Evolutionary conservation across 1,284 basidiomycete genomes (phyloP).

Genomic region (Ganoderma sinense): DNA sequence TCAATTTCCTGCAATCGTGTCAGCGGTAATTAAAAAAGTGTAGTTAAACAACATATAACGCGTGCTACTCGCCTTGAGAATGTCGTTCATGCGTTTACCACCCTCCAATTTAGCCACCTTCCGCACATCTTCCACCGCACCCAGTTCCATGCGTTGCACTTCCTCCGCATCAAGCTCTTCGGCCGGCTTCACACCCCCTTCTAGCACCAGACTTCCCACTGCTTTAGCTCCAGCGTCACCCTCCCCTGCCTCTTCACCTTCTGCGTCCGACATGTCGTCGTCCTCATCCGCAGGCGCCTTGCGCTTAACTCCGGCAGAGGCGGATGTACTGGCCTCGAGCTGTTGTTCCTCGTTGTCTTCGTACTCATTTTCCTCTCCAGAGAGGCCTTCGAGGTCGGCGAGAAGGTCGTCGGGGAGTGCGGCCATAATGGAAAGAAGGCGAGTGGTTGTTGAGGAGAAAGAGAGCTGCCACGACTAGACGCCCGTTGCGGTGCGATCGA

Average conservation of each 20-base stretch:
- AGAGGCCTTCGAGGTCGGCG: slow-evolving; percentile 84
- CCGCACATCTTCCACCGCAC: slow-evolving; percentile 81
- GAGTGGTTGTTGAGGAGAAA: background rate
- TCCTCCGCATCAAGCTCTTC: slow-evolving; percentile 94
- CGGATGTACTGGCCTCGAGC: slow-evolving; percentile 38
- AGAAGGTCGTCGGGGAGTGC: slow-evolving; percentile 88
- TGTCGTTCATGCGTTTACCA: slow-evolving; percentile 86
- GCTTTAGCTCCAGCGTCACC: slow-evolving; percentile 50
- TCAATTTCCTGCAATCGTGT: slow-evolving; percentile 78
- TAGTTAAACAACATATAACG: no score
- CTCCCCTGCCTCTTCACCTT: slow-evolving; percentile 50
- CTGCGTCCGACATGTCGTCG: slow-evolving; percentile 59
- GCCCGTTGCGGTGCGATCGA: background rate
- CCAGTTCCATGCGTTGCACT: slow-evolving; percentile 92
- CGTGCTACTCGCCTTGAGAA: slow-evolving; percentile 68
- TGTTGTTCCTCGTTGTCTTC: slow-evolving; percentile 53
- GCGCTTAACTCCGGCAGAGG: slow-evolving; percentile 59
- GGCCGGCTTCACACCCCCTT: slow-evolving; percentile 91
- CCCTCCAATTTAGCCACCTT: slow-evolving; percentile 91
- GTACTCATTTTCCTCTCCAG: slow-evolving; percentile 63
- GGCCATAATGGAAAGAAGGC: slow-evolving; percentile 55
- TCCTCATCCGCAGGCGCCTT: slow-evolving; percentile 57
- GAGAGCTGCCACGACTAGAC: background rate
- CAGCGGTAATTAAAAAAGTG: background rate
- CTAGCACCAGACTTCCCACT: slow-evolving; percentile 75